Conservation (phyloP, 2,329 filamentous ascomycete genomes). For the Diaporthe amygdali region DNA sequence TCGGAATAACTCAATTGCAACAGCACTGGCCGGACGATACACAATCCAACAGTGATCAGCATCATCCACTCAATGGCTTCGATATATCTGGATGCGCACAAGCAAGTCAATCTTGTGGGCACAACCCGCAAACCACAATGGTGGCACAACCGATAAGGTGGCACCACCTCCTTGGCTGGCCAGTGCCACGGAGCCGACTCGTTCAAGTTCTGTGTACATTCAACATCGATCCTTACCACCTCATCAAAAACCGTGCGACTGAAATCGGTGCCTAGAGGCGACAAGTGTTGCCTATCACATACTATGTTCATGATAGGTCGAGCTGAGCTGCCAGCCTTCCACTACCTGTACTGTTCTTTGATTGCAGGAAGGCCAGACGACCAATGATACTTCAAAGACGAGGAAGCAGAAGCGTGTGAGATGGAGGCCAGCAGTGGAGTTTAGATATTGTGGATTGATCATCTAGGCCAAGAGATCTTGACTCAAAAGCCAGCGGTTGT, state of each 20-base stretch:
- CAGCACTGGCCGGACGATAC: neutral
- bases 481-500: neutral
- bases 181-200: neutral
- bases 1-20: neutral
- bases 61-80: neutral
- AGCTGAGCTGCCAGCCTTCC: neutral
- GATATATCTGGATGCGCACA: neutral
- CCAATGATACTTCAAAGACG: neutral
- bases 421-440: neutral
- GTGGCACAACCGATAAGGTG: neutral
- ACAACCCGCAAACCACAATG: neutral
- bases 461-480: neutral
- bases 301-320: neutral
- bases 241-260: neutral
- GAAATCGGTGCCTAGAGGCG: neutral
- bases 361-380: neutral
- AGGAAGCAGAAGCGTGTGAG: neutral
- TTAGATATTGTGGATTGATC: neutral
- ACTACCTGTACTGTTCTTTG: neutral
- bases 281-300: neutral
- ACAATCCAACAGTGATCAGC: neutral
- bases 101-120: neutral
- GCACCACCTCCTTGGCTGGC: neutral
- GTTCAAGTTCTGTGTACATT: neutral
- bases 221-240: neutral